Percentiles rank a stretch among this genome's conserved stretches.
Evolutionary conservation across 169 alveolate species (phyloP).

Genomic region (Plasmodium reichenowi): DNA sequence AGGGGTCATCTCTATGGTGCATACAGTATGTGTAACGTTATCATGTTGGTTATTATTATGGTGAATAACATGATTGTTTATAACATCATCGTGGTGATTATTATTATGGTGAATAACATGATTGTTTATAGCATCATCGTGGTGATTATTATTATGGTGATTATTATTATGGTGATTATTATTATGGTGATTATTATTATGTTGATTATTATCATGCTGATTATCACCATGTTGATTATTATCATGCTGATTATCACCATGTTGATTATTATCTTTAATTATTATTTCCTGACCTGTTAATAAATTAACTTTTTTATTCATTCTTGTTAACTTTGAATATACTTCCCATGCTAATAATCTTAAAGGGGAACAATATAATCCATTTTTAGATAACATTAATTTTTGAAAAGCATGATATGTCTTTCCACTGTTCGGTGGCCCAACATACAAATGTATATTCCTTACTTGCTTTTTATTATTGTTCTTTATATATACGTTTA

Average conservation of each 20-base stretch:
- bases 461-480: slow-evolving; percentile 80
- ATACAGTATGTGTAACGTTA: slow-evolving; percentile 85
- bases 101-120: too few species aligned
- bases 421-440: slow-evolving; percentile 96
- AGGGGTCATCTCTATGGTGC: slow-evolving; percentile 93
- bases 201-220: too few species aligned
- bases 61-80: too few species aligned
- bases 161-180: too few species aligned
- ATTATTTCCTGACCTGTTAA: slow-evolving; percentile 92
- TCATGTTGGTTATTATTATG: too few species aligned
- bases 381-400: slow-evolving; percentile 87
- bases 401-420: slow-evolving; percentile 90
- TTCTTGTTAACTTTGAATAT: slow-evolving; percentile 81
- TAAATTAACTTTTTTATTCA: slow-evolving; percentile 85
- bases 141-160: too few species aligned
- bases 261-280: slow-evolving; percentile 4
- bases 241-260: too few species aligned
- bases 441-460: slow-evolving; percentile 87
- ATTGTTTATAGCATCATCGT: too few species aligned
- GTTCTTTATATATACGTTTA: slow-evolving; percentile 24
- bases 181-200: too few species aligned
- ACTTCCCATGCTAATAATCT: slow-evolving; percentile 94
- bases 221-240: too few species aligned
- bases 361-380: slow-evolving; percentile 94
- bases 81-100: too few species aligned